Base-by-base conservation (phyloP, 192 early-diverging fungal genomes). In the Mortierella alpina region DNA sequence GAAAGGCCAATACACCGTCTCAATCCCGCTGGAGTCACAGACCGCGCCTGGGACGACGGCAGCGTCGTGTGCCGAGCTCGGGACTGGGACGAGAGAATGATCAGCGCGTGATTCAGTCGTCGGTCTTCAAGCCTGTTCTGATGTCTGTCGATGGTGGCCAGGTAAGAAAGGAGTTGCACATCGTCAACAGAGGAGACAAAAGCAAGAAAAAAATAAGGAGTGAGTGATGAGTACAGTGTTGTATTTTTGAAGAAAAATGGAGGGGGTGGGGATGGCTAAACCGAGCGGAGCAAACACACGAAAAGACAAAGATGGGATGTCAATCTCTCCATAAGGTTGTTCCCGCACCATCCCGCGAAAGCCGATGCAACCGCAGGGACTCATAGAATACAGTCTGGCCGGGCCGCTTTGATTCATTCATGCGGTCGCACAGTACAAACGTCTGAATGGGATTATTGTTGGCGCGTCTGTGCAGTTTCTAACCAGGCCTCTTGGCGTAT, bases 21-120 rank as follows among this genome's bases (percentile, higher is more conserved):
- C 59, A 13, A 2, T 69, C 74, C 20, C 64, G 70, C 31, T 80
- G 77, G 77, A 23, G 65, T 11, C 50, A 15, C 18, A 42, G 64
- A 56, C 57, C 18, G 10, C 20, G 53, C 9, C 20, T 31, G 23
- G 45, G 55, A 22, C 62, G 55, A 52, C 64, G 77, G 47, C 69
- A 80, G 22, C 57, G 66, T 31, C 70, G 77, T 23, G 64, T 72
- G 42, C 60, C 70, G 46, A 63, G 77, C 17, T 59, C 66, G 9
- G 67, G 74, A 61, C 45, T 64, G 52, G 77, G 77, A 22, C 61
- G 65, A 42, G 77, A 80, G 61, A 68, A 68, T 39, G 77, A 80
- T 63, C 64, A 68, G 44, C 59, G 70, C 13, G 65, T 80, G 64
- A 68, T 72, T 18, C 77, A 72, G 41, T 80, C 76, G 2, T 79